These are phyloP conservation scores for Carpinus viminea DNA, from an alignment of 306 rosid genomes.

Conservation along the genomic window DNA sequence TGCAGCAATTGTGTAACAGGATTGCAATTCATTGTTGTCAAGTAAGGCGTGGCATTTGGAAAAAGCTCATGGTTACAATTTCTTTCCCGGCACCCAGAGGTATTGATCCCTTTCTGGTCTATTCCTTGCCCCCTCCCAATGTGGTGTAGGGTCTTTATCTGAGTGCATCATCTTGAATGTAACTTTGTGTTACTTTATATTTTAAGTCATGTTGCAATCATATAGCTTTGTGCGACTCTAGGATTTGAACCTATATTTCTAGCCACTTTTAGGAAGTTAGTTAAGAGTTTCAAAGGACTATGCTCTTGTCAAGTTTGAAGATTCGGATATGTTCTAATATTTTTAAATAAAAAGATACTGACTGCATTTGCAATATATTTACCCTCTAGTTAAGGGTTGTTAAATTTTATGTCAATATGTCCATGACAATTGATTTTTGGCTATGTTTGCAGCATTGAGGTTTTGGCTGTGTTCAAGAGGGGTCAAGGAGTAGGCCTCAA, in stretches of 20 bases:
- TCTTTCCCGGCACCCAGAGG: conserved; percentile 91
- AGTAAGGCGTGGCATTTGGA: conserved; percentile 74
- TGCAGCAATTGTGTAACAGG: conserved; percentile 46
- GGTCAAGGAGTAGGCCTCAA: conserved; percentile 39
- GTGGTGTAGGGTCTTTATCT: neutral
- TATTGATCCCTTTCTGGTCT: conserved; percentile 27
- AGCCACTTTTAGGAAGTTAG: neutral
- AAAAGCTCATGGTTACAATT: conserved; percentile 85
- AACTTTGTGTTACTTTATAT: neutral
- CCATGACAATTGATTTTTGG: conserved; percentile 5
- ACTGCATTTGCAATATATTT: neutral
- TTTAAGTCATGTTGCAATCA: neutral
- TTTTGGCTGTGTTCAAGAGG: conserved; percentile 82
- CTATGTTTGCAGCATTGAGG: conserved; percentile 68
- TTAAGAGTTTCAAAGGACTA: neutral
- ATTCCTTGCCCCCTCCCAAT: neutral
- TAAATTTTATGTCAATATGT: neutral
- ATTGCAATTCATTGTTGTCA: conserved; percentile 76
- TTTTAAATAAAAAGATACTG: no score
- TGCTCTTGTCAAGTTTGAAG: neutral
- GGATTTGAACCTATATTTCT: conserved; percentile 18
- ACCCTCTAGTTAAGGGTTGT: neutral
- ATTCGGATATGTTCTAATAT: no score
- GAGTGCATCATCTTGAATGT: neutral
- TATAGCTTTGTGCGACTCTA: neutral